Percentiles rank a stretch among this genome's conserved stretches.
Conservation (phyloP, 257 asterid species). For the Cordia subcordata region DNA sequence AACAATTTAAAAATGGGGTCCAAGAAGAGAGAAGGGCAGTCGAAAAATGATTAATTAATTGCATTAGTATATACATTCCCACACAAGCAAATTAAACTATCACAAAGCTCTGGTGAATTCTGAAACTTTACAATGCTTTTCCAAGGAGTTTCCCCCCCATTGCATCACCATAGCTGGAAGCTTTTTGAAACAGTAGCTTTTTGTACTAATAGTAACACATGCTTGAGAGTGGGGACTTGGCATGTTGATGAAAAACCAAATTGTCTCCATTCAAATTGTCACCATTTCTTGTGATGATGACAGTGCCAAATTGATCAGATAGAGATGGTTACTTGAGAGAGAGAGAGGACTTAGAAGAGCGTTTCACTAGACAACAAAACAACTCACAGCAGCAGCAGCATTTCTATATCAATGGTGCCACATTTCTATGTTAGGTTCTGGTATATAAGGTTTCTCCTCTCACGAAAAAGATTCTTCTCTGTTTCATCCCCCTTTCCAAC, state of each 20-base stretch:
- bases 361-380: constrained; percentile 13
- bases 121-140: neutral
- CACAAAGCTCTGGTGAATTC: constrained; percentile 15
- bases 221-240: neutral
- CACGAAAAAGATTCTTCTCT: constrained; percentile 46
- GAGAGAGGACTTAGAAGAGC: neutral
- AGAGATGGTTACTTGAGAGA: neutral
- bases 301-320: neutral
- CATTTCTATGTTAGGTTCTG: constrained; percentile 30
- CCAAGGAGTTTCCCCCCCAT: neutral
- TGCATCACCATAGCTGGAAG: constrained; percentile 20
- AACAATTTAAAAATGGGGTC: no score
- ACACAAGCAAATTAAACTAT: constrained; percentile 12
- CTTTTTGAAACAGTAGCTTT: constrained; percentile 4
- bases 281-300: neutral
- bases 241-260: neutral
- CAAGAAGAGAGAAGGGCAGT: neutral
- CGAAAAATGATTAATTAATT: neutral
- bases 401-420: constrained; percentile 22
- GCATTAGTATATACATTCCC: neutral
- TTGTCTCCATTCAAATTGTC: neutral
- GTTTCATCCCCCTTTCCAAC: constrained; percentile 5
- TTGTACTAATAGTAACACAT: neutral
- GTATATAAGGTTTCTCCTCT: constrained; percentile 18
- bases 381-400: neutral